phyloP scores from a whole-genome alignment of 2,329 filamentous ascomycete species.

The Fusarium siculi region DNA sequence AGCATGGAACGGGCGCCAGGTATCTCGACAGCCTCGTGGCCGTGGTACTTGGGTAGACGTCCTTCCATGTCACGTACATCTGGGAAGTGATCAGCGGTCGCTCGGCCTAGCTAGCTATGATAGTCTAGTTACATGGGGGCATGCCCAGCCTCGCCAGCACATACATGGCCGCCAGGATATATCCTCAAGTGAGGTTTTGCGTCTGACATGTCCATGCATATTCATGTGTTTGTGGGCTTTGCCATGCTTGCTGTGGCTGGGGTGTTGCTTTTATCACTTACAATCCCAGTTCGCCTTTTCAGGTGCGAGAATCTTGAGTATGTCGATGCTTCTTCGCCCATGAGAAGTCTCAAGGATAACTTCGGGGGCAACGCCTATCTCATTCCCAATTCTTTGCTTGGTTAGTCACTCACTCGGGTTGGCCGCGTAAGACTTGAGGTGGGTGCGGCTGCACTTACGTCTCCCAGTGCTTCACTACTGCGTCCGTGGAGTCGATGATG shows the following conservation, averaged over 20 bases:
- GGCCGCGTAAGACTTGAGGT: background rate
- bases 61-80: conserved; percentile 85
- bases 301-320: conserved; percentile 80
- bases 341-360: conserved; percentile 92
- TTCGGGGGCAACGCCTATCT: conserved; percentile 85
- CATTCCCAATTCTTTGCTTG: conserved; percentile 72
- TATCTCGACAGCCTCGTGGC: conserved; percentile 83
- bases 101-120: conserved; percentile 4
- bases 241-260: background rate
- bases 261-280: conserved; percentile 58
- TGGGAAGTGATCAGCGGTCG: conserved; percentile 49
- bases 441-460: conserved; percentile 57
- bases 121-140: background rate
- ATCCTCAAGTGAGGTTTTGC: conserved; percentile 4
- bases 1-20: conserved; percentile 82
- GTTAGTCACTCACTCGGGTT: background rate
- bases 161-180: background rate
- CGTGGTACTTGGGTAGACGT: conserved; percentile 79
- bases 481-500: conserved; percentile 82
- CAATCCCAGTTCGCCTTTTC: conserved; percentile 94
- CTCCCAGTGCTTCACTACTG: conserved; percentile 82
- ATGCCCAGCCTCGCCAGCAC: background rate
- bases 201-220: background rate
- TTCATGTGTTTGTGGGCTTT: background rate
- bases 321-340: conserved; percentile 89